A percentile compares a stretch with the other conserved stretches of the same genome.
Conservation (phyloP, 2,329 filamentous ascomycete species). For the Diaporthe citrichinensis region DNA sequence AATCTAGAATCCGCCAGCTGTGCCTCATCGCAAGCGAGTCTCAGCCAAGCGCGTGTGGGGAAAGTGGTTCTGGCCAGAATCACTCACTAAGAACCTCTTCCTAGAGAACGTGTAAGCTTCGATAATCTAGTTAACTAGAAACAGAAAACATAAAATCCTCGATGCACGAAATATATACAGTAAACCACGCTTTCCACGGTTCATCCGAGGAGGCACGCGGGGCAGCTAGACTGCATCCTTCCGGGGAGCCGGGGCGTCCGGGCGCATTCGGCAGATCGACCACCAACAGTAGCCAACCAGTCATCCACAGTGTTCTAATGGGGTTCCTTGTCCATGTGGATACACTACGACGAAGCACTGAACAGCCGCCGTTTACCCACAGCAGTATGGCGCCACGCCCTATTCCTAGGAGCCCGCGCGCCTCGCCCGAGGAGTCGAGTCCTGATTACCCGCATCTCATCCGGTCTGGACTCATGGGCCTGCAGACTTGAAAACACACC, state of each 20-base stretch:
- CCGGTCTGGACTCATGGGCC: not conserved
- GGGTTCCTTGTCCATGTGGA: not conserved
- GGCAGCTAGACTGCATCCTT: not conserved
- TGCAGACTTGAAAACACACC: not conserved
- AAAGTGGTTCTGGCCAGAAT: not conserved
- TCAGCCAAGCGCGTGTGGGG: constrained; percentile 7
- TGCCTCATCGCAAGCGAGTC: not conserved
- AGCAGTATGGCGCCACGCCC: constrained; percentile 3
- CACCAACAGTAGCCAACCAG: constrained; percentile 11
- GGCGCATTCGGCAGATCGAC: constrained; percentile 19
- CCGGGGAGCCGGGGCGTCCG: constrained; percentile 8
- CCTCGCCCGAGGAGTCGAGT: not conserved
- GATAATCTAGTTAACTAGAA: not conserved
- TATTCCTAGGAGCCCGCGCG: not conserved
- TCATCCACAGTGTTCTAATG: not conserved
- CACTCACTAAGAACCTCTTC: not conserved
- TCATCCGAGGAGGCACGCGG: not conserved
- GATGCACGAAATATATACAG: not conserved
- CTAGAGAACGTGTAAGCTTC: not conserved
- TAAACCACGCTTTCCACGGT: not conserved
- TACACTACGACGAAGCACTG: not conserved
- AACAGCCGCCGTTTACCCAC: constrained; percentile 1
- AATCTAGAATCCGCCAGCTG: not conserved
- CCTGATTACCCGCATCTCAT: constrained; percentile 7
- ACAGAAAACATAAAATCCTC: not conserved